Evolutionary conservation across 768 basidiomycete species (phyloP).

Genomic region (Rhodotorula diobovata): DNA sequence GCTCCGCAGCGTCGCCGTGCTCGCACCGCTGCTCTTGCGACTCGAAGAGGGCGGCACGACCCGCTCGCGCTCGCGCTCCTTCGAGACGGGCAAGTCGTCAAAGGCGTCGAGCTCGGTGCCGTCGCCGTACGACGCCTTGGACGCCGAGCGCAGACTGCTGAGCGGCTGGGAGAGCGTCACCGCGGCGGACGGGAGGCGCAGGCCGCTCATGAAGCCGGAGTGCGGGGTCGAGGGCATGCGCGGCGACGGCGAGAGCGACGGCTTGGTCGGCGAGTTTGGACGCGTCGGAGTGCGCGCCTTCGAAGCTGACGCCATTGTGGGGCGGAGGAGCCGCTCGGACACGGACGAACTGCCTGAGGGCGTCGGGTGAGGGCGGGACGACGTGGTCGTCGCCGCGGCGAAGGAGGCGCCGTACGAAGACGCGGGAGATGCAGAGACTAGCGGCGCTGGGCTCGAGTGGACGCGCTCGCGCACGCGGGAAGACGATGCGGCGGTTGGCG

Average conservation of each 20-base stretch:
- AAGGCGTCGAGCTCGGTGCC: conserved; percentile 51
- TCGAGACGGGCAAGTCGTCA: conserved; percentile 49
- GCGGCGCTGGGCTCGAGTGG: conserved; percentile 5
- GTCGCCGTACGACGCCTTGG: conserved; percentile 45
- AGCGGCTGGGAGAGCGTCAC: conserved; percentile 9
- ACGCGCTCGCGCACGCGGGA: conserved; percentile 20
- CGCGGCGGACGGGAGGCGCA: conserved; percentile 8
- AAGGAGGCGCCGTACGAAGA: not conserved
- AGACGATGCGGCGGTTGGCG: conserved; percentile 24
- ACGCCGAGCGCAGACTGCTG: no score
- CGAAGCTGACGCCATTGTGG: conserved; percentile 11
- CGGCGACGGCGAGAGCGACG: not conserved
- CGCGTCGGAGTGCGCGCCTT: conserved; percentile 2
- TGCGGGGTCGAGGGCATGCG: not conserved
- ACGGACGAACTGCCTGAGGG: not conserved
- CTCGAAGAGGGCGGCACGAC: not conserved
- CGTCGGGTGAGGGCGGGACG: not conserved
- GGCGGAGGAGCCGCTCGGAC: conserved; percentile 1
- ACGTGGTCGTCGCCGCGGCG: not conserved
- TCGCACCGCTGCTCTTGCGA: not conserved
- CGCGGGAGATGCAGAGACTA: not conserved
- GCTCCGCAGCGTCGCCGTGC: conserved; percentile 2
- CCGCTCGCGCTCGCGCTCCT: conserved; percentile 41
- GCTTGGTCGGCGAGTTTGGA: not conserved
- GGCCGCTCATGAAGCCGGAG: not conserved